Percentiles rank a stretch among this genome's conserved stretches.
Evolutionary conservation across 768 basidiomycete genomes (phyloP).

Genomic region (Cystofilobasidium ferigula): DNA sequence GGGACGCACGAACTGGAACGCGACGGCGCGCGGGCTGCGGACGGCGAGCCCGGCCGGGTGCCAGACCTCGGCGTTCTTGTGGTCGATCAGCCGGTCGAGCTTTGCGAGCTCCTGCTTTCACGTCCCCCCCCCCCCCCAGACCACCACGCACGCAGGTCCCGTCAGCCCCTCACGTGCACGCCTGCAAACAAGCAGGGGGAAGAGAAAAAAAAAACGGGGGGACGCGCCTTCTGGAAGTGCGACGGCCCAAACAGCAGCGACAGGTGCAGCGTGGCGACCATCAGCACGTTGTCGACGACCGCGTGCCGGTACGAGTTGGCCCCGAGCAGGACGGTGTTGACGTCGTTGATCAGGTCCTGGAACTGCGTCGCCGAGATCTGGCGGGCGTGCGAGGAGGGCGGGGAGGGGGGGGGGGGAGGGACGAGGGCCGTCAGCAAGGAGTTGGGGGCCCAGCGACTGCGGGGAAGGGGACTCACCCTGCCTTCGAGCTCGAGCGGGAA

Average conservation of each 20-base stretch:
- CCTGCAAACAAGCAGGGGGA: neutral
- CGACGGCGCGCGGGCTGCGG: conserved; percentile 70
- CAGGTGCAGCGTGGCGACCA: conserved; percentile 68
- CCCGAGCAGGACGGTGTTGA: conserved; percentile 76
- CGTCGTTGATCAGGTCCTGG: conserved; percentile 73
- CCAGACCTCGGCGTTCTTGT: conserved; percentile 60
- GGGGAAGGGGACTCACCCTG: conserved; percentile 50
- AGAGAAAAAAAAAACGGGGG: neutral
- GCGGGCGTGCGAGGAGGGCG: neutral
- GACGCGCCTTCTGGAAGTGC: conserved; percentile 68
- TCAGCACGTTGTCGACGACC: conserved; percentile 65
- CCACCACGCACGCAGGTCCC: neutral
- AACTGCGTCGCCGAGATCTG: conserved; percentile 88
- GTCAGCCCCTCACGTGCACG: neutral
- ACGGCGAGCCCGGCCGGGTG: conserved; percentile 81
- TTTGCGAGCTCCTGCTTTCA: conserved; percentile 77
- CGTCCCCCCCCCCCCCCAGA: too few relatives aligned
- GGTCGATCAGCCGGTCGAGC: conserved; percentile 52
- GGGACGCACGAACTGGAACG: conserved; percentile 76
- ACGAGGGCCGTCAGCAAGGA: neutral
- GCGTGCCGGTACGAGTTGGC: conserved; percentile 68
- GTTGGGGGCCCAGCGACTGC: conserved; percentile 4
- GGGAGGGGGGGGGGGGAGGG: neutral
- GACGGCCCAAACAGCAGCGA: conserved; percentile 56
- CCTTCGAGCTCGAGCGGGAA: conserved; percentile 90